Evolutionary conservation across 2,329 filamentous ascomycete species (phyloP).

Genomic region (Phaeosphaeria sp.): DNA sequence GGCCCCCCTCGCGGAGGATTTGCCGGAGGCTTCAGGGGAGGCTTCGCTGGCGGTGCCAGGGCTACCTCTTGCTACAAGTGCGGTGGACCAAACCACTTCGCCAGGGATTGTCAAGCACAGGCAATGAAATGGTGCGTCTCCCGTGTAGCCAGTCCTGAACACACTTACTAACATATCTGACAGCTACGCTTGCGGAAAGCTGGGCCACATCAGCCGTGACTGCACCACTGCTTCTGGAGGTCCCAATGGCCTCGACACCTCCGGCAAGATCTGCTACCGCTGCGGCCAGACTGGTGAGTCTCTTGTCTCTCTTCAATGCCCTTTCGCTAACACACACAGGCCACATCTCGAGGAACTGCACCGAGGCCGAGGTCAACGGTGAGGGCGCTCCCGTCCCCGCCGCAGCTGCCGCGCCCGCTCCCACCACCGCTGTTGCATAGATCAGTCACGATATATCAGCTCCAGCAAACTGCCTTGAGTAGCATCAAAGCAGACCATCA

Average conservation of each 20-base stretch:
- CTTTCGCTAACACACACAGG: constrained; percentile 42
- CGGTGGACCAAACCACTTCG: constrained; percentile 93
- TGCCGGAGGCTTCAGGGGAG: constrained; percentile 73
- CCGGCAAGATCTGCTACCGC: constrained; percentile 98
- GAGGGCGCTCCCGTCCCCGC: constrained; percentile 38
- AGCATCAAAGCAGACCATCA: constrained; percentile 19
- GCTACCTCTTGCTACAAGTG: constrained; percentile 74
- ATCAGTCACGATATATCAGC: constrained; percentile 1
- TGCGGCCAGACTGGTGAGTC: constrained; percentile 79
- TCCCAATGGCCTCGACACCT: constrained; percentile 77
- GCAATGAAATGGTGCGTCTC: constrained; percentile 99
- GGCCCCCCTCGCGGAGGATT: constrained; percentile 76
- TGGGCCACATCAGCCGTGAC: constrained; percentile 88
- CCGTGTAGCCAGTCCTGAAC: constrained; percentile 64
- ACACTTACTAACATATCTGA: not conserved
- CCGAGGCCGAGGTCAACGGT: constrained; percentile 69
- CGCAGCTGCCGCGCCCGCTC: constrained; percentile 45
- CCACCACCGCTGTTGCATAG: constrained; percentile 51
- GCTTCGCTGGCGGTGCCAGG: constrained; percentile 72
- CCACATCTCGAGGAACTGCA: constrained; percentile 95
- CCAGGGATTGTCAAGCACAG: constrained; percentile 96
- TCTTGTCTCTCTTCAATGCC: no score
- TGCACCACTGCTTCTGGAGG: constrained; percentile 97
- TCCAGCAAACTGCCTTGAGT: constrained; percentile 16
- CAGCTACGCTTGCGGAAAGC: constrained; percentile 11